phyloP scores from a whole-genome alignment of 2,329 filamentous ascomycete genomes.

The Knufia petricola region DNA sequence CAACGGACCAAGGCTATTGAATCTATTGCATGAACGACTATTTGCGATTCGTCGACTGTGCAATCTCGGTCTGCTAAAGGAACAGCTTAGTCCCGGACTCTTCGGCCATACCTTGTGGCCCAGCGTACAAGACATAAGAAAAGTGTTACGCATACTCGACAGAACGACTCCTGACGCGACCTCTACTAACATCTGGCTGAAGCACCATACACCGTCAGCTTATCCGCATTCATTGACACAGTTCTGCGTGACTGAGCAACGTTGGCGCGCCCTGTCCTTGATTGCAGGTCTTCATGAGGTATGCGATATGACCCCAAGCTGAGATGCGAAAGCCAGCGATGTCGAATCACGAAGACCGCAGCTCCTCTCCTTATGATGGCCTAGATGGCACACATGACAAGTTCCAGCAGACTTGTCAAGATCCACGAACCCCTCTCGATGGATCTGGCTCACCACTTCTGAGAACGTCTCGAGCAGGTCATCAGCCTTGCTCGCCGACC shows the following conservation, averaged over 20 bases:
- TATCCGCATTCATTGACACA: not conserved
- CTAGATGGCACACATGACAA: not conserved
- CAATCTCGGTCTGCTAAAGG: not conserved
- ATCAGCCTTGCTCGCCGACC: slow-evolving; percentile 12
- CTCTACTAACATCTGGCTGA: slow-evolving; percentile 1
- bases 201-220: slow-evolving; percentile 1
- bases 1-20: not conserved
- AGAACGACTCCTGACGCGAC: not conserved
- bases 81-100: not conserved
- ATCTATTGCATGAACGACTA: not conserved
- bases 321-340: slow-evolving; percentile 5
- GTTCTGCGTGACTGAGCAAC: not conserved
- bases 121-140: slow-evolving; percentile 4
- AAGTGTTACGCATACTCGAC: not conserved
- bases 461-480: slow-evolving; percentile 11
- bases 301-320: not conserved
- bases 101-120: not conserved
- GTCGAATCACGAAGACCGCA: slow-evolving; percentile 2
- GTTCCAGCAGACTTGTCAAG: not conserved
- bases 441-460: not conserved
- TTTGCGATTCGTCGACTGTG: slow-evolving; percentile 2
- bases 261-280: not conserved
- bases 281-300: not conserved
- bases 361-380: not conserved
- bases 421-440: not conserved